phyloP scores from a whole-genome alignment of 2,329 filamentous ascomycete genomes.

The Pleomassaria siparia region DNA sequence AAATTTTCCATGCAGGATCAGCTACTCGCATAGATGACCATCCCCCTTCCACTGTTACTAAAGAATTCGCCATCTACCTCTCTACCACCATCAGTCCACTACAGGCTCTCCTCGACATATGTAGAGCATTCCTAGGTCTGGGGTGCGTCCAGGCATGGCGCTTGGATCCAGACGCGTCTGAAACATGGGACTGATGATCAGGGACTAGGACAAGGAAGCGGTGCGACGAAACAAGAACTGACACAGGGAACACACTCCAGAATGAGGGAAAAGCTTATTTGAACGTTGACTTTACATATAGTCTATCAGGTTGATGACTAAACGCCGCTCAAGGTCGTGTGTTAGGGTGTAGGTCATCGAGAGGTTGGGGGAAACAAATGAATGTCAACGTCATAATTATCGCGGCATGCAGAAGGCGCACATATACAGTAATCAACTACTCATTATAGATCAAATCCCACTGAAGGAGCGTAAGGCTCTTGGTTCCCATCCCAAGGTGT shows the following conservation, averaged over 20 bases:
- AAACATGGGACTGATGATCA: neutral
- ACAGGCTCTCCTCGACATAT: too few relatives aligned
- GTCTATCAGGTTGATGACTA: neutral
- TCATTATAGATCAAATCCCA: conserved; percentile 2
- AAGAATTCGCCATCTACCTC: too few relatives aligned
- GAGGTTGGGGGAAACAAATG: neutral
- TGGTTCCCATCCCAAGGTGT: conserved; percentile 4
- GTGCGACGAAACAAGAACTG: neutral
- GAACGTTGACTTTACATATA: neutral
- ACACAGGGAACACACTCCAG: neutral
- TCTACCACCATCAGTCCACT: too few relatives aligned
- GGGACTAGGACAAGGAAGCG: neutral
- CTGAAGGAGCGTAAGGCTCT: conserved; percentile 1
- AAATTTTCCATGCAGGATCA: too few relatives aligned
- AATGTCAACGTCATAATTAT: neutral
- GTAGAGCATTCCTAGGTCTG: neutral
- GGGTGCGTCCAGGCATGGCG: neutral
- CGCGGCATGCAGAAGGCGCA: neutral
- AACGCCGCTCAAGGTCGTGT: neutral
- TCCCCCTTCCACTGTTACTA: too few relatives aligned
- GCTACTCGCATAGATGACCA: too few relatives aligned
- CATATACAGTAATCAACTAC: conserved; percentile 4
- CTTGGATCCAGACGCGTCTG: neutral
- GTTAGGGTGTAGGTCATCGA: neutral
- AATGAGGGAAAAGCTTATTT: neutral